These are phyloP conservation scores for Phaffia rhodozyma DNA, from an alignment of 1,284 basidiomycete species.

Conservation along the genomic window DNA sequence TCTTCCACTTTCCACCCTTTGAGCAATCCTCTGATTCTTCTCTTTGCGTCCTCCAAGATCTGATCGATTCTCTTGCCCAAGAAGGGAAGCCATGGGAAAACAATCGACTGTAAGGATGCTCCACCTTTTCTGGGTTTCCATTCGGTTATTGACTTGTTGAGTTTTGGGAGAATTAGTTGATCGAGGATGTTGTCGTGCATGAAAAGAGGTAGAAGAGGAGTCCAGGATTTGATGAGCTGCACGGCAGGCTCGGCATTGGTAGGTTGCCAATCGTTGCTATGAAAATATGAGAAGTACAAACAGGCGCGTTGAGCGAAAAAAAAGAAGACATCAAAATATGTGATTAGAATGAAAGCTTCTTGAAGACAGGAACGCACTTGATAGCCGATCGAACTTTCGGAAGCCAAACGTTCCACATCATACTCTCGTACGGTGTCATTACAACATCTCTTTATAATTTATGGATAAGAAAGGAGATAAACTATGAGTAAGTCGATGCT, in stretches of 20 bases:
- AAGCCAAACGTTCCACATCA: constrained; percentile 90
- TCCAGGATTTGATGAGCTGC: constrained; percentile 78
- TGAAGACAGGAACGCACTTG: constrained; percentile 45
- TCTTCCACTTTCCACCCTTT: constrained; percentile 66
- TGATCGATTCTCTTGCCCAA: constrained; percentile 62
- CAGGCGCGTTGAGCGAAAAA: neutral
- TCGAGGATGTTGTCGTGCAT: constrained; percentile 90
- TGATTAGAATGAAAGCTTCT: neutral
- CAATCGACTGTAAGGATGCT: constrained; percentile 57
- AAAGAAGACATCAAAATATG: neutral
- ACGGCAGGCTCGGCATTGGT: constrained; percentile 60
- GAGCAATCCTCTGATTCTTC: constrained; percentile 68
- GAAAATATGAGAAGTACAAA: neutral
- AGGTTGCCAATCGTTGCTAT: constrained; percentile 75
- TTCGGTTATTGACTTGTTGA: constrained; percentile 66
- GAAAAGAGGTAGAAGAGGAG: constrained; percentile 71
- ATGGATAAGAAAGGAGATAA: neutral
- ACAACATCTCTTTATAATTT: constrained; percentile 21
- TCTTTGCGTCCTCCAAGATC: constrained; percentile 67
- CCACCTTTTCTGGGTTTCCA: constrained; percentile 50
- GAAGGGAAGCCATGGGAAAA: constrained; percentile 93
- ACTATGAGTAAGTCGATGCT: neutral
- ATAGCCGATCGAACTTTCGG: constrained; percentile 81
- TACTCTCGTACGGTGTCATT: constrained; percentile 92
- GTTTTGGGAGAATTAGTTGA: constrained; percentile 86